Conservation (phyloP, 179 eudicot genomes). For the Pouteria campechiana region DNA sequence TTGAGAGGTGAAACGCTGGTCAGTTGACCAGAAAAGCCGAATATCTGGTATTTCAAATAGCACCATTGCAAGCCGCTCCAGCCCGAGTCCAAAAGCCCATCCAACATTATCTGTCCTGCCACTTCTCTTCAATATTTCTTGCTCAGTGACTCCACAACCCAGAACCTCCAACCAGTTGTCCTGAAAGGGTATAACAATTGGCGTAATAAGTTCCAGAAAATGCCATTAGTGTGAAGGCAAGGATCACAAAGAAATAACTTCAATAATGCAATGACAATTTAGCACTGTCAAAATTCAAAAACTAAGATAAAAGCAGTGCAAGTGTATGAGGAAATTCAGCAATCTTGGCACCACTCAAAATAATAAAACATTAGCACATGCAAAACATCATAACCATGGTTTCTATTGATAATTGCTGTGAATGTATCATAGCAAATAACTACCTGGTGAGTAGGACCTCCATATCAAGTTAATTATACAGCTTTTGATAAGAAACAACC, state of each 20-base stretch:
- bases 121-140: constrained; percentile 76
- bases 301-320: too few species aligned
- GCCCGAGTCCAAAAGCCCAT: constrained; percentile 99
- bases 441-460: too few species aligned
- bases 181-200: constrained; percentile 23
- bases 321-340: too few species aligned
- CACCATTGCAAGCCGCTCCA: constrained; percentile 95
- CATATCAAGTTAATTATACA: too few species aligned
- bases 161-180: constrained; percentile 95
- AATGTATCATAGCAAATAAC: too few species aligned
- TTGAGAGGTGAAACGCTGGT: constrained; percentile 91
- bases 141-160: constrained; percentile 97
- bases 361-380: too few species aligned
- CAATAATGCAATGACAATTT: too few species aligned
- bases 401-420: too few species aligned
- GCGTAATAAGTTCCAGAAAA: not conserved
- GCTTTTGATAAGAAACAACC: too few species aligned
- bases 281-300: too few species aligned
- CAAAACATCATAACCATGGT: too few species aligned
- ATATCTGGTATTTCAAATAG: constrained; percentile 85
- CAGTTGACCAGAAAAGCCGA: constrained; percentile 79
- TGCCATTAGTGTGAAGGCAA: not conserved
- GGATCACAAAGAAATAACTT: not conserved
- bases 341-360: too few species aligned
- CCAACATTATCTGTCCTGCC: constrained; percentile 65